Evolutionary conservation across 768 basidiomycete species (phyloP), one percentile per base, ranked within the genome.

Genomic region (Pluteus cervinus): DNA sequence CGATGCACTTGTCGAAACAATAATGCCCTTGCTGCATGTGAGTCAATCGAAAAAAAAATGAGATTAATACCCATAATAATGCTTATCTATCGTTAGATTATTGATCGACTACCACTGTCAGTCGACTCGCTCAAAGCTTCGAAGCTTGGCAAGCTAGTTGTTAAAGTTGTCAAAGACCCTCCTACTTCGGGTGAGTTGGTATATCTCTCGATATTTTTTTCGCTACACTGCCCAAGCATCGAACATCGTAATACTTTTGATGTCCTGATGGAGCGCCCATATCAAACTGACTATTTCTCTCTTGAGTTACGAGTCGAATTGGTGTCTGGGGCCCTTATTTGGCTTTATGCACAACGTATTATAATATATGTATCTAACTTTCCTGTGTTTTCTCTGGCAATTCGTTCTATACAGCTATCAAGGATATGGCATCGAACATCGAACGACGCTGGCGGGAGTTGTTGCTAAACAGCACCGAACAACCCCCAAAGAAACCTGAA

Each of bases 391-490:
- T 56, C 51, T 58, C 52, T 61, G 62, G 60, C 61, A 43, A 54
- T 49, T 56, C 48, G 46, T 38, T 46, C 54, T 66, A 57, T 60
- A 59, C 71, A 90, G 87, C 87, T 65, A 76, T 87, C 81, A 86
- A 88, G 80, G 87, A 90, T 67, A 86, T 90, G 84, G 87, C 87
- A 51, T 76, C 76, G 57, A 88, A 86, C 67, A 69, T 90, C 66
- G 86, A 87, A 63, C 76, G 76, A 52, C 79, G 79, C 66, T 90
- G 87, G 88, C 77, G 84, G 41, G 65, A 66, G 44, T 63, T 86
- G 58, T 65, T 83, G 33, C 45, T 62, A 55, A 64, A 65, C 54
- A 51, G 56, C 50, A 52, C 51, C 43, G 46, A 50, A 49, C 75
- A 68, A 54, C 61, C 58, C 40, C 47, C 52, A 36, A 60, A 75